Evolutionary conservation across 2,329 filamentous ascomycete species (phyloP).

Genomic region (Septoria petroselini): DNA sequence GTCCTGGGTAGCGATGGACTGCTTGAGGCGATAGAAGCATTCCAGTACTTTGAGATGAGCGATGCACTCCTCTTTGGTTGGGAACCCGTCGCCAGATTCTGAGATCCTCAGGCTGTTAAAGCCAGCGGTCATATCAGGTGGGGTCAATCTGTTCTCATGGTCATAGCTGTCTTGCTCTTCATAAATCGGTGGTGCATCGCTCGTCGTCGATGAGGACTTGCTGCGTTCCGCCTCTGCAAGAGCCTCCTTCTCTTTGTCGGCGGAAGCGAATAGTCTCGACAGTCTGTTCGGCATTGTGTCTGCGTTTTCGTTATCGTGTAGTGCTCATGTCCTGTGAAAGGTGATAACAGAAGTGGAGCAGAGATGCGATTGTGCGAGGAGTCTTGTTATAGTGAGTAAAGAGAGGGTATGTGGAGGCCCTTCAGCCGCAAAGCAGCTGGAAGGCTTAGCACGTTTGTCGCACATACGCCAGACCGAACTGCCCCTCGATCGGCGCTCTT

Average conservation of each 20-base stretch:
- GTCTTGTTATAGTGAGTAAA: neutral
- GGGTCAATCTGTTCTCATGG: constrained; percentile 24
- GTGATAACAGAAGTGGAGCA: neutral
- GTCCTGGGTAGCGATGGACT: constrained; percentile 63
- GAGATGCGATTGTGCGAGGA: neutral
- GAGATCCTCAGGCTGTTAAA: constrained; percentile 37
- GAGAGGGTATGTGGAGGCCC: neutral
- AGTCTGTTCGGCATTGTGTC: constrained; percentile 31
- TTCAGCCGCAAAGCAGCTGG: neutral
- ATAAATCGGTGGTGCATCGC: constrained; percentile 26
- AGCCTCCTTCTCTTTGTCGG: constrained; percentile 34
- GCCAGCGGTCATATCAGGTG: constrained; percentile 33
- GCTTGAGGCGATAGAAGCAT: constrained; percentile 64
- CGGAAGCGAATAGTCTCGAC: constrained; percentile 31
- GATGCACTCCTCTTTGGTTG: constrained; percentile 58
- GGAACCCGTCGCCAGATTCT: constrained; percentile 30
- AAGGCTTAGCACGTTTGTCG: too few species aligned
- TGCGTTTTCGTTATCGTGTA: neutral
- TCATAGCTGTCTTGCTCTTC: constrained; percentile 27
- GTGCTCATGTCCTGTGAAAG: neutral
- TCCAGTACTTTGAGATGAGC: constrained; percentile 72
- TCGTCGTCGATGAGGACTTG: constrained; percentile 19
- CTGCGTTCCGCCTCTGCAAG: constrained; percentile 26
- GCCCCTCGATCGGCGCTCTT: neutral
- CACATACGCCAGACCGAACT: too few species aligned